phyloP scores from a whole-genome alignment of 345 rosid genomes.

The Eucalyptus camaldulensis region DNA sequence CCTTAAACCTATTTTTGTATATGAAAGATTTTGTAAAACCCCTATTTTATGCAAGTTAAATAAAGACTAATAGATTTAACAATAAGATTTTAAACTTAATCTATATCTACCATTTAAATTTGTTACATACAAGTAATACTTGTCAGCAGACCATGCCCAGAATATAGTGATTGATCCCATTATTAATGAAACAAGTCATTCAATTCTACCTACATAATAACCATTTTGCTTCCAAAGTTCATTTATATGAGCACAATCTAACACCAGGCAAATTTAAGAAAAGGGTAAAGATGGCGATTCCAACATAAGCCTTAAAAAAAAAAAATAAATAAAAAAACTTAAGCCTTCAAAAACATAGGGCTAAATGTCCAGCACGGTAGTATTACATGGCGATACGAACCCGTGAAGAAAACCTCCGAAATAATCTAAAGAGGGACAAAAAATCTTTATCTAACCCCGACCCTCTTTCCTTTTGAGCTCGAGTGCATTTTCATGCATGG shows the following conservation, averaged over 20 bases:
- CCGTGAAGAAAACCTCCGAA: background rate
- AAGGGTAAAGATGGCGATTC: background rate
- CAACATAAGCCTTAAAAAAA: background rate
- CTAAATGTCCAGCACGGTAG: background rate
- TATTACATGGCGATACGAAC: background rate
- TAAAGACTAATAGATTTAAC: background rate
- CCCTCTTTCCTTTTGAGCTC: background rate
- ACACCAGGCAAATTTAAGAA: background rate
- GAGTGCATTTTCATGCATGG: background rate
- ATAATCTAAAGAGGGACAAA: background rate
- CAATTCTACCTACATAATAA: background rate
- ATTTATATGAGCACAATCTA: background rate
- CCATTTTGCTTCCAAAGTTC: background rate
- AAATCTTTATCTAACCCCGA: background rate
- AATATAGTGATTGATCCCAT: no score
- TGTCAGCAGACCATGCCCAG: no score
- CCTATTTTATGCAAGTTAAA: background rate
- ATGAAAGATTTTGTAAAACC: background rate
- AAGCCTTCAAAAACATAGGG: background rate
- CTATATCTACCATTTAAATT: background rate
- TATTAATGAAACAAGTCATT: background rate
- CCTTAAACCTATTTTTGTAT: background rate
- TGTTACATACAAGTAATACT: background rate
- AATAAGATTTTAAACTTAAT: background rate
- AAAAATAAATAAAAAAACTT: no score